Evolutionary conservation across 768 basidiomycete genomes (phyloP).

Genomic region (Podaxis rugospora): DNA sequence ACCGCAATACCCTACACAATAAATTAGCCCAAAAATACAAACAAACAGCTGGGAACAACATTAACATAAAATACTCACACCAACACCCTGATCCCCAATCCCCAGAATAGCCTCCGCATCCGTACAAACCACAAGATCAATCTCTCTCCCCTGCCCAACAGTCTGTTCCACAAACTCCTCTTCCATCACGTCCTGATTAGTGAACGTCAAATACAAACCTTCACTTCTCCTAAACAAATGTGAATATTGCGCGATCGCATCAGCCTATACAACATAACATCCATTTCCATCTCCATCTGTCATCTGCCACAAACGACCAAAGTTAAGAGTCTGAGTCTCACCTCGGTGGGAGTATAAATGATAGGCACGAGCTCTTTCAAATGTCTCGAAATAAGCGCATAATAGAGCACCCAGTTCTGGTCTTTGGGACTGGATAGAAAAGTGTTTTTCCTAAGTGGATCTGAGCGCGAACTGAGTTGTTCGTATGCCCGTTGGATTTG

Average conservation of each 20-base stretch:
- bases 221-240: constrained; percentile 78
- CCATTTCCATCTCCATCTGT: background rate
- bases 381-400: constrained; percentile 54
- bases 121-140: constrained; percentile 79
- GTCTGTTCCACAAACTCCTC: constrained; percentile 70
- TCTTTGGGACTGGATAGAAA: constrained; percentile 74
- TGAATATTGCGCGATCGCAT: constrained; percentile 81
- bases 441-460: constrained; percentile 55
- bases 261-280: constrained; percentile 41
- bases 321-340: constrained; percentile 26
- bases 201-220: constrained; percentile 67
- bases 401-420: constrained; percentile 83
- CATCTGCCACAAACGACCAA: background rate
- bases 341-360: constrained; percentile 82
- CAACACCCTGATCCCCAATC: constrained; percentile 64
- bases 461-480: constrained; percentile 40
- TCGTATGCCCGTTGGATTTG: constrained; percentile 73
- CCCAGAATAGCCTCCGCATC: constrained; percentile 87
- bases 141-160: constrained; percentile 39
- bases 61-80: constrained; percentile 27
- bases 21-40: background rate
- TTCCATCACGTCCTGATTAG: constrained; percentile 65
- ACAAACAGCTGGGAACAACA: background rate
- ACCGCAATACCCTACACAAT: constrained; percentile 46
- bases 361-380: constrained; percentile 63